These are phyloP conservation scores for Dendrobium huoshanense DNA, from an alignment of 106 monocot genomes.

Conservation along the genomic window DNA sequence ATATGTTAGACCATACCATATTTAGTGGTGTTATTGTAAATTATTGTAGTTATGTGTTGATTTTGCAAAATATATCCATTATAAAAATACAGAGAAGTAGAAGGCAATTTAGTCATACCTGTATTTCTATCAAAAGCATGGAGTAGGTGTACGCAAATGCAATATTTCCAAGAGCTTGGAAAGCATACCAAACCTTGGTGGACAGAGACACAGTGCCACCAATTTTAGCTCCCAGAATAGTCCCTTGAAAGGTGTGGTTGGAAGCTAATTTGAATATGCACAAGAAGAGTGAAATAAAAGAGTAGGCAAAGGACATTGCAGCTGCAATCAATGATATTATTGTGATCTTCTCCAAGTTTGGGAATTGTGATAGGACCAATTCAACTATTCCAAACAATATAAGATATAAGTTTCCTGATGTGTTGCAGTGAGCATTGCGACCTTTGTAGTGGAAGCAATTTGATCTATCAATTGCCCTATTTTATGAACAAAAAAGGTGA, in stretches of 20 bases:
- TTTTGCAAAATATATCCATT: not conserved
- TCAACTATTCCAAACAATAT: constrained; percentile 38
- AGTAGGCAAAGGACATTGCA: constrained; percentile 55
- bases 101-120: constrained; percentile 21
- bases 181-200: constrained; percentile 40
- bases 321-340: constrained; percentile 43
- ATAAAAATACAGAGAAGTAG: not conserved
- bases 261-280: constrained; percentile 18
- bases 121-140: constrained; percentile 57
- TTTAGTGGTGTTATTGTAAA: no score
- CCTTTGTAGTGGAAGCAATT: constrained; percentile 32
- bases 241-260: constrained; percentile 13
- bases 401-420: constrained; percentile 21
- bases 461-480: constrained; percentile 27
- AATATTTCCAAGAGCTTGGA: constrained; percentile 61
- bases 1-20: no score
- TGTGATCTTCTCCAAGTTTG: constrained; percentile 45
- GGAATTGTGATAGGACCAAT: constrained; percentile 47
- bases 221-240: constrained; percentile 14
- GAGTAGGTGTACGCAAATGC: constrained; percentile 64
- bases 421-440: constrained; percentile 20
- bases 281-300: constrained; percentile 29
- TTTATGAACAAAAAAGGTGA: not conserved
- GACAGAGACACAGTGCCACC: constrained; percentile 4
- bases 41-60: no score